Base-by-base conservation (phyloP, 2,329 filamentous ascomycete species). In the Salinomyces thailandicus region DNA sequence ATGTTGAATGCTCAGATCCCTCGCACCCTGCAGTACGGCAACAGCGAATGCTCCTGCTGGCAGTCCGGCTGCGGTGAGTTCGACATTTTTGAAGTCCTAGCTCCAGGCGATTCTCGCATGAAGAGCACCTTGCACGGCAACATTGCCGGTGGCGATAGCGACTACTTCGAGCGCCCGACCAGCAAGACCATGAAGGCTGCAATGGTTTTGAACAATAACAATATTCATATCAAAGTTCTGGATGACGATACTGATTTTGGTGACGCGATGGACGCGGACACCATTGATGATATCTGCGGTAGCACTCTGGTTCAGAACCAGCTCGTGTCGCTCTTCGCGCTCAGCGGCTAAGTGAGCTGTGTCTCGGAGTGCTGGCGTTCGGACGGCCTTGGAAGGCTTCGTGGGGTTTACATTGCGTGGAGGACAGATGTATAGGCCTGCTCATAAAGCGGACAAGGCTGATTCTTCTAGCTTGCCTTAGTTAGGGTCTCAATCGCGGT, bases 61-160 rank as follows among this genome's bases (percentile, higher is more conserved):
- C 60, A 59, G 9, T 67, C 54, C 51, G 75, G 74, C 24, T 86
- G 82, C 54, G 81, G 80, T 49, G 83, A 89, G 62, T 73, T 81
- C 43, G 83, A 89, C 52, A 68, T 86, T 36, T 77, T 80, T 51
- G 83, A 87, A 62, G 69, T 83, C 16, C 72, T 87, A 27, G 67
- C 71, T 42, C 57, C 68, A 1, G 81, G 81, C 18, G 75, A 79
- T 55, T 68, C 63, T 29, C 75, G 75, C 51, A 73, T 75, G 61
- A 85, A 82, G 63, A 77, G 75, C 26, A 83, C 80, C 12, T 67
- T 85, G 49, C 81, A 86, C 61, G 60, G 60, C 20, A 72, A 75
- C 45, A 64, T 71, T 33, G 65, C 73, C 18, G 78, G 73, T 20
- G 80, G 81, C 35, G 75, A 77, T 54, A 77, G 73, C 18, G 75